Base-by-base conservation (phyloP, 257 asterid genomes). In the Solanum sejunctum region DNA sequence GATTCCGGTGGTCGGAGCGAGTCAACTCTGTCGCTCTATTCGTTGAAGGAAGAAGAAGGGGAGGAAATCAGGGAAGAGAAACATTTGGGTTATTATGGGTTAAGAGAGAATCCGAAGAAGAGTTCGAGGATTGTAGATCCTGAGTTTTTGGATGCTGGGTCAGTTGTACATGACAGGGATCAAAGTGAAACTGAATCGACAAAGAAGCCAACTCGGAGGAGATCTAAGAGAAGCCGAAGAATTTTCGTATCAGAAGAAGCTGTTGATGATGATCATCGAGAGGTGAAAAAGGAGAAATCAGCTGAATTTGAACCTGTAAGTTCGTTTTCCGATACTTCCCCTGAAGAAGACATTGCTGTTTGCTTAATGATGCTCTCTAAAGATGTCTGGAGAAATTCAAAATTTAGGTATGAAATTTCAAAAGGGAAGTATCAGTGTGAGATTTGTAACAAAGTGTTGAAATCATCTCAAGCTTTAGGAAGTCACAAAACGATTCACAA, bases 351-450 rank as follows among this genome's bases (percentile, higher is more conserved):
- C 49, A 91, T 91, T 32, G 98, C 98, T 58, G 39, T 86, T 87
- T 92, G 94, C 49, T 66, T 94, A 84, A 80, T 94, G 77, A 93
- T 91, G 98, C 92, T 94, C 6, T 94, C 98, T 4, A 91, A 87
- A 77, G 97, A 92, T 86, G 91, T 85, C 23, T 87, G 94, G 93
- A 77, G 79, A 82, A 58, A 84, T 45, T 51, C 55, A 49, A 26
- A 80, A 39, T 26, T 45, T 11, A 45, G 36, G 17, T 18, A 12
- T 21, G 32, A 72, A 49, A 75, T 26, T 58, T 58, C 66, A 15
- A 58, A 77, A 16, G 60, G 15, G 4, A 85, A 60, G 41, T 80
- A 69, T 84, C 81, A 82, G 81, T 91, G 96, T 64, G 91, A 88
- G 75, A 61, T 69, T 55, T 88, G 93, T 26, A 85, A 81, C 81